Evolutionary conservation across 352 stramenopile genomes (phyloP).

Genomic region (Pythium brassicae): DNA sequence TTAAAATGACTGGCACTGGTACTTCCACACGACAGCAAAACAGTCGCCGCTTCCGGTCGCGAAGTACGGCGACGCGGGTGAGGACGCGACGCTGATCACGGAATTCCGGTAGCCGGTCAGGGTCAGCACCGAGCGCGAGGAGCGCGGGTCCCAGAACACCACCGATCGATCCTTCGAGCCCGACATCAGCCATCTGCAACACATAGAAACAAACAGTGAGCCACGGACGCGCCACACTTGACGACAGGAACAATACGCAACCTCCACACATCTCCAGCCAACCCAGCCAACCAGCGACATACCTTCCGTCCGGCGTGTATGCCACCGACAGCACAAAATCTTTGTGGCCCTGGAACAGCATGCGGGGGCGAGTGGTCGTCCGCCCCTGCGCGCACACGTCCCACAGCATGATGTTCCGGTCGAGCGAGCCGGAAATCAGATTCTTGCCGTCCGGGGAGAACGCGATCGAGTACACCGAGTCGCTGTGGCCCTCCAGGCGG

Average conservation of each 20-base stretch:
- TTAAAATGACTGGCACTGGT: conserved; percentile 87
- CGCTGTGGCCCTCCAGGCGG: conserved; percentile 76
- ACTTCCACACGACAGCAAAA: conserved; percentile 86
- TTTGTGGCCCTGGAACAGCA: conserved; percentile 86
- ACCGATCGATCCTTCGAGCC: conserved; percentile 84
- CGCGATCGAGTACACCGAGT: conserved; percentile 86
- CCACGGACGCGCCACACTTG: neutral
- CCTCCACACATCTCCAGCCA: conserved; percentile 1
- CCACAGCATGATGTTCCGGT: conserved; percentile 87
- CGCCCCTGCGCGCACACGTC: conserved; percentile 75
- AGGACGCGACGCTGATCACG: conserved; percentile 84
- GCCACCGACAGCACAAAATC: conserved; percentile 84
- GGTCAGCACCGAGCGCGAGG: conserved; percentile 76
- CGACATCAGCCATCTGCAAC: conserved; percentile 77
- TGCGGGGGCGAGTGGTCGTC: conserved; percentile 76
- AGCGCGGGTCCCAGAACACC: conserved; percentile 84
- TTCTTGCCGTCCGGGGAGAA: conserved; percentile 87
- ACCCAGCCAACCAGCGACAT: conserved; percentile 5
- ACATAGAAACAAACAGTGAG: conserved; percentile 14
- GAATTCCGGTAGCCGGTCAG: conserved; percentile 84
- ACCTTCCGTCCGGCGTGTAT: conserved; percentile 86
- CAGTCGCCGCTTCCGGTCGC: conserved; percentile 81
- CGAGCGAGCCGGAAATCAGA: conserved; percentile 79
- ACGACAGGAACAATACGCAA: neutral
- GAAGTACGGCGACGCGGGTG: conserved; percentile 81